Evolutionary conservation across 2,329 filamentous ascomycete genomes (phyloP), one percentile per base, ranked within the genome.

Genomic region (Metarhizium robertsii): DNA sequence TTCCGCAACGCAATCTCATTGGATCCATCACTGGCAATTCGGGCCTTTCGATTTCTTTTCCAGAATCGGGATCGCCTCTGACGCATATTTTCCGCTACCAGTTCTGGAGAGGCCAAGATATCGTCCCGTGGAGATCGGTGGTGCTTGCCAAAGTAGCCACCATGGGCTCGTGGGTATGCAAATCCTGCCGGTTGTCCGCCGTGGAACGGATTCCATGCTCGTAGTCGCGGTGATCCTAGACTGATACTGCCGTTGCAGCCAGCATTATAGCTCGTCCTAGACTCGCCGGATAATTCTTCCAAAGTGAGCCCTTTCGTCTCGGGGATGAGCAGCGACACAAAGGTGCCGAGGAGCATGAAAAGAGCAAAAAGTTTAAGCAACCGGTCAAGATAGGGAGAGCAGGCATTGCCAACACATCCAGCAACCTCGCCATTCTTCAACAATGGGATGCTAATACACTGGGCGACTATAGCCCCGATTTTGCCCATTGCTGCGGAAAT

Each of bases 361-460:
- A 90, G 75, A 0, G 87, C 86, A 68, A 89, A 91, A 42, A 91
- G 86, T 67, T 90, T 79, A 74, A 92, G 84, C 42, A 92, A 79
- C 55, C 86, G 83, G 67, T 88, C 79, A 54, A 92, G 77, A 79
- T 85, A 87, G 0, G 78, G 76, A 1, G 74, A 73, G 60, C 79
- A 81, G 7, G 64, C 64, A 1, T 69, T 75, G 0, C 79, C 78
- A 20, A 74, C 71, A 57, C 79, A 80, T 16, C 73, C 68, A 7
- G 73, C 71, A 0, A 74, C 69, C 0, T 79, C 73, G 30, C 83
- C 86, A 36, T 79, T 78, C 18, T 78, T 79, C 14, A 84, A 74
- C 14, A 88, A 70, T 2, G 84, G 83, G 10, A 83, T 80, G 55
- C 84, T 85, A 47, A 87, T 81, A 58, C 77, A 76, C 66, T 87